Conservation (phyloP, 1,139 yeast genomes). For the Taphrina wiesneri region DNA sequence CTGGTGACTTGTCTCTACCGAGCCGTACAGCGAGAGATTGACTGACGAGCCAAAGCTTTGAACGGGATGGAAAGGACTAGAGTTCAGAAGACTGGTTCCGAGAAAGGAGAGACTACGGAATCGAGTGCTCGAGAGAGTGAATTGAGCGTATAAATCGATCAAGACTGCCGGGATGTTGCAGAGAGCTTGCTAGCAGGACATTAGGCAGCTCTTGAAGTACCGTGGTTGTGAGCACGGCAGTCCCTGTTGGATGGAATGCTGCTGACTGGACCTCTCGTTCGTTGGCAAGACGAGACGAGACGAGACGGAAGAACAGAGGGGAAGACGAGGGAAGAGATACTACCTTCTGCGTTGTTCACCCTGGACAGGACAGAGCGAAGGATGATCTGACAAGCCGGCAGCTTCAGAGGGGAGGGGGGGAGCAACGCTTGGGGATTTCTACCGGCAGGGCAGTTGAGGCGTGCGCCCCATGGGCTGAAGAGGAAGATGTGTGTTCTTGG, state of each 20-base stretch:
- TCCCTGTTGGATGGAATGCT: too few species aligned
- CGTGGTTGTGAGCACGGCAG: too few species aligned
- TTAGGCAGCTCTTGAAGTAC: too few species aligned
- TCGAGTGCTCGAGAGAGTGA: background rate
- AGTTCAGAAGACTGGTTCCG: background rate
- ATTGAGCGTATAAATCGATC: background rate
- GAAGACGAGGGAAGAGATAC: background rate
- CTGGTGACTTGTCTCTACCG: background rate
- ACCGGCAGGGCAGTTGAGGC: too few species aligned
- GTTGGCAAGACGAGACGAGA: background rate
- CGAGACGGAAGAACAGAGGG: background rate
- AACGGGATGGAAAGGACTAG: background rate
- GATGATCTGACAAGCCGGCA: too few species aligned
- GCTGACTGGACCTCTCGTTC: background rate
- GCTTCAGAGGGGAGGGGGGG: too few species aligned
- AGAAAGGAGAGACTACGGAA: background rate
- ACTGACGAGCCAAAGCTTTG: background rate
- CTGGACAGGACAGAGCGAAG: too few species aligned
- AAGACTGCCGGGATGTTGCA: background rate
- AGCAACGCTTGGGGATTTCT: too few species aligned
- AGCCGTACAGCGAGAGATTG: background rate
- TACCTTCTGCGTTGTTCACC: background rate
- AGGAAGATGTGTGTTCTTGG: too few species aligned
- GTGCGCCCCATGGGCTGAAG: too few species aligned
- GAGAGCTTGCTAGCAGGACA: background rate